phyloP scores from a whole-genome alignment of 1,284 basidiomycete genomes.

The Blastosporella zonata region DNA sequence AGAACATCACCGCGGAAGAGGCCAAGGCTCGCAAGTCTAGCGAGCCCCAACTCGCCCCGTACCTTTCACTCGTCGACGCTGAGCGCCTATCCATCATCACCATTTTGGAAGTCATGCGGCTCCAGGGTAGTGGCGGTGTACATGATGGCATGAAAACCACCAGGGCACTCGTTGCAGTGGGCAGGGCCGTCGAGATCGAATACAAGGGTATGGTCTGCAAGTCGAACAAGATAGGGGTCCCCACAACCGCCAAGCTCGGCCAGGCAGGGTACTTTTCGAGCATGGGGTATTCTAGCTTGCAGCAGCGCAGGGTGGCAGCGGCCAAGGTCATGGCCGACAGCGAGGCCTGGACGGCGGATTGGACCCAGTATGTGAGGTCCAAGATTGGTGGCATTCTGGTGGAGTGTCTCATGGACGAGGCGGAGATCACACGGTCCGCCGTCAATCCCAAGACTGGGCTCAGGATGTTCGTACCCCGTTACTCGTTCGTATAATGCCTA shows the following conservation, averaged over 20 bases:
- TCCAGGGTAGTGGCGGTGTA: slow-evolving; percentile 77
- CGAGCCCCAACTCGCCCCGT: slow-evolving; percentile 41
- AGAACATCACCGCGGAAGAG: slow-evolving; percentile 44
- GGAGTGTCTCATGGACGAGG: slow-evolving; percentile 81
- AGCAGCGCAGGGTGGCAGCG: slow-evolving; percentile 59
- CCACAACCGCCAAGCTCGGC: slow-evolving; percentile 32
- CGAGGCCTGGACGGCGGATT: slow-evolving; percentile 74
- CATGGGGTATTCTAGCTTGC: slow-evolving; percentile 54
- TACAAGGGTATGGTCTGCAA: slow-evolving; percentile 83
- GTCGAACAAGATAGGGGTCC: slow-evolving; percentile 57
- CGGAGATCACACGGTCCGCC: slow-evolving; percentile 70
- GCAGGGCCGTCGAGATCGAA: slow-evolving; percentile 85
- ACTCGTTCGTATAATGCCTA: neutral
- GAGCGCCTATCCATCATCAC: slow-evolving; percentile 87
- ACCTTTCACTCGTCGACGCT: slow-evolving; percentile 73
- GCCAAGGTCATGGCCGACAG: slow-evolving; percentile 62
- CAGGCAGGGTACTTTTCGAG: slow-evolving; percentile 53
- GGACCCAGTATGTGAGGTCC: slow-evolving; percentile 78
- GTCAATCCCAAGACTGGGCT: slow-evolving; percentile 49
- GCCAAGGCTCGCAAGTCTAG: slow-evolving; percentile 18
- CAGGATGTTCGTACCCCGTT: slow-evolving; percentile 43
- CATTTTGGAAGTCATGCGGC: slow-evolving; percentile 87
- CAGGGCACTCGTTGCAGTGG: slow-evolving; percentile 79
- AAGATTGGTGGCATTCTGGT: slow-evolving; percentile 84
- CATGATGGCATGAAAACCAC: slow-evolving; percentile 90